Conservation (phyloP, 208 protist genomes). For the Blastocrithidia nonstop region DNA sequence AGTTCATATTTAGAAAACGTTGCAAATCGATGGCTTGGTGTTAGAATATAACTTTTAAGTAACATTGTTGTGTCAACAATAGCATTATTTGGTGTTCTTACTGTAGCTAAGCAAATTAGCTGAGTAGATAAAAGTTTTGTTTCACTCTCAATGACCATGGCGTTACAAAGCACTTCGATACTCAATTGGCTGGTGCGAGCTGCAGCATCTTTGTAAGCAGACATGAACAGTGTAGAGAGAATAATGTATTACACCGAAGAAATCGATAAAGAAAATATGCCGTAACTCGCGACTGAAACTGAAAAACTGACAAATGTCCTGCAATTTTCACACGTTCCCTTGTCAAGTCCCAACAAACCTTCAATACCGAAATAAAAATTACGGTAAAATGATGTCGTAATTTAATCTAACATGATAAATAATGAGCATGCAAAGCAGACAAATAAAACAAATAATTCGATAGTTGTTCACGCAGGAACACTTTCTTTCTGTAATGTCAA, state of each 20-base stretch:
- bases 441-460: neutral
- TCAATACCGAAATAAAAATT: too few species aligned
- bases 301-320: neutral
- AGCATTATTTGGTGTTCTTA: constrained; percentile 21
- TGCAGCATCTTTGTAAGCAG: constrained; percentile 33
- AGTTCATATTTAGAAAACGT: constrained; percentile 17
- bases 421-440: neutral
- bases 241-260: constrained; percentile 55
- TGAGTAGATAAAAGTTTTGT: constrained; percentile 9
- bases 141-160: constrained; percentile 27
- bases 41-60: constrained; percentile 78
- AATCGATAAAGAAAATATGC: constrained; percentile 44
- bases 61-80: constrained; percentile 29
- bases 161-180: constrained; percentile 8
- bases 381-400: neutral
- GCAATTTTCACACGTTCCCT: neutral
- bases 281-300: constrained; percentile 6
- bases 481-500: constrained; percentile 47
- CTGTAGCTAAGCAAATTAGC: constrained; percentile 16
- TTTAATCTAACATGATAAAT: neutral
- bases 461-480: constrained; percentile 9
- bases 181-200: constrained; percentile 20
- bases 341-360: neutral
- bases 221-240: constrained; percentile 80
- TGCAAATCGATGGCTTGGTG: constrained; percentile 69